Evolutionary conservation across 257 asterid genomes (phyloP), one percentile per base, ranked within the genome.

Genomic region (Salvia splendens): DNA sequence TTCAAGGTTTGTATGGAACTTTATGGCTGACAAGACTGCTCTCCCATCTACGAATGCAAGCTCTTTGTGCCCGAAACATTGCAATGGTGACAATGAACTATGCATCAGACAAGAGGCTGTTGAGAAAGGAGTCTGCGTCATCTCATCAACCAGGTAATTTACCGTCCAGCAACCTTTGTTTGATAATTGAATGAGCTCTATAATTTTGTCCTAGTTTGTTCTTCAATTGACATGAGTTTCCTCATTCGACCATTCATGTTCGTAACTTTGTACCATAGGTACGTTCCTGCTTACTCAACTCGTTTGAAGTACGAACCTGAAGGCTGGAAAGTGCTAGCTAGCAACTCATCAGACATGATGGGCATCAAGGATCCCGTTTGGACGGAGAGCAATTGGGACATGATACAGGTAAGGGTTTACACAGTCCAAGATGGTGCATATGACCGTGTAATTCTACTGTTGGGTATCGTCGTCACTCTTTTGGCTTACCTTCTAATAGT

Each of bases 351-450:
- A 5, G 88, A 87, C 66, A 12, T 12, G n/a, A 77, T 76, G 84
- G 84, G 75, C 9, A 63, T 20, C 30, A 81, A 77, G 5, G 98
- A 93, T 71, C 92, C 97, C 0, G 84, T 94, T 40, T 94, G 99
- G 99, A 88, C 99, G 0, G 99, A 94, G 80, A 94, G 99, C 74
- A 94, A 94, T 75, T 94, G 97, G 97, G 89, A 88, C 43, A 61
- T 56, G 0, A 83, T 88, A 67, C 78, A 62, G 12, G 80, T 94
- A 61, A 80, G 93, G 60, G 82, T 82, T 53, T 94, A 88, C 80
- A 68, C 80, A 5, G 87, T 86, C 58, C 96, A 91, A 66, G 78
- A 58, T 14, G 66, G 80, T 61, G 28, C 84, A 49, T 87, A 78
- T 48, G 97, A 94, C 77, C 77, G 40, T 47, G 68, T 87, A 24